A percentile compares a stretch with the other conserved stretches of the same genome.
Conservation (phyloP, 768 basidiomycete species). For the Fomitopsis serialis region DNA sequence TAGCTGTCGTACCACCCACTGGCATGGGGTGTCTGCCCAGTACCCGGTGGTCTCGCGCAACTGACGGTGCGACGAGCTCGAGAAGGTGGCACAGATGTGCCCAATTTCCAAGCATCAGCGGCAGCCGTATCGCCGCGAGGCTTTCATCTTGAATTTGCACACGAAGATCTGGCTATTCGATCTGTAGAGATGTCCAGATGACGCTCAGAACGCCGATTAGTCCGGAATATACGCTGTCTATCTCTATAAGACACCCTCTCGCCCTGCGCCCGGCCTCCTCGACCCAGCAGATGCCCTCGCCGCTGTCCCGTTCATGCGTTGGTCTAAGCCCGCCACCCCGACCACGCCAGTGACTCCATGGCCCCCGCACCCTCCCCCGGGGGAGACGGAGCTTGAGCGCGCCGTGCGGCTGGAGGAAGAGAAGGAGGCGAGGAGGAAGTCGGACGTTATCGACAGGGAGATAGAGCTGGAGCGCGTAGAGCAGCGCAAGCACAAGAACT, state of each 20-base stretch:
- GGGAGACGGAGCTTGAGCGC: conserved; percentile 39
- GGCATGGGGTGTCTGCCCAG: too few species aligned
- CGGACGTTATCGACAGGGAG: conserved; percentile 51
- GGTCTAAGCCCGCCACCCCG: background rate
- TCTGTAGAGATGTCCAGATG: background rate
- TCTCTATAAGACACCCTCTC: background rate
- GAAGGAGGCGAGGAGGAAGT: conserved; percentile 43
- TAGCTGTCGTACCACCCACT: too few species aligned
- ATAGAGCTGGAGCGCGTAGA: conserved; percentile 42
- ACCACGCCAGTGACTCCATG: conserved; percentile 11
- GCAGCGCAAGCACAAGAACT: conserved; percentile 29
- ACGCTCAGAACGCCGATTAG: background rate
- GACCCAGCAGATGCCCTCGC: background rate
- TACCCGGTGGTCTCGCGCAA: too few species aligned
- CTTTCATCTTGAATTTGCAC: background rate
- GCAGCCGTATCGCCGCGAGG: background rate
- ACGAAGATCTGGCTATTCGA: background rate
- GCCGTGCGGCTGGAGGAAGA: conserved; percentile 37
- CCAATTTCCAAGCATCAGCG: background rate
- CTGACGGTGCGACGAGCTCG: too few species aligned
- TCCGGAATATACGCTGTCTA: background rate
- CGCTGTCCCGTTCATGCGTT: background rate
- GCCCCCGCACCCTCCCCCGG: conserved; percentile 27
- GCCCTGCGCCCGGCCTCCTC: background rate
- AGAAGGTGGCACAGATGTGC: background rate